Base-by-base conservation (phyloP, 1,139 yeast genomes). In the Hanseniaspora sp. region DNA sequence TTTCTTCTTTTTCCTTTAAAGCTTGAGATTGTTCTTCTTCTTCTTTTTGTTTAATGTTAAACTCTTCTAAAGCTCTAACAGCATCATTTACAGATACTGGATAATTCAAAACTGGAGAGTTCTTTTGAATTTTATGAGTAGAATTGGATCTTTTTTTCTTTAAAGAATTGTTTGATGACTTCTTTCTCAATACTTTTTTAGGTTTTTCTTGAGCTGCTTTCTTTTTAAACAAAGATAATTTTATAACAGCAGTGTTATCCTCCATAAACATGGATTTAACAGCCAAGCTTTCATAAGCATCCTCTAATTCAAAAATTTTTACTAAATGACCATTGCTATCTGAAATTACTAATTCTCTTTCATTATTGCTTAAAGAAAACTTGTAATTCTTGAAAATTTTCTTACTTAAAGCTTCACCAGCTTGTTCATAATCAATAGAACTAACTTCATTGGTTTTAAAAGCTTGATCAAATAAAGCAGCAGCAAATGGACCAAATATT, bases 281-380 rank as follows among this genome's bases (percentile, higher is more conserved):
- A 12, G 54, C 30, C 9, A 54, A 35, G 8, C 18, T 29, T 11
- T 45, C 52, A 29, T 49, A 54, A 23, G 46, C n/a, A 18, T 37
- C 46, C 30, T 45, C 47, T 15, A 54, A 42, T 35, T 54, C 52
- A 54, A 54, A 54, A 12, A 54, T 37, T 37, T 54, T 54, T 13
- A 49, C 48, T 11, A 54, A 7, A 7, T 37, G 30, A 15, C 53
- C 51, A 29, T 45, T 30, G n/a, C 37, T 41, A 15, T 54, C 42
- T 7, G 42, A 7, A 12, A 48, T 39, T 23, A 35, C 43, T n/a
- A 54, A 37, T 37, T 49, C 54, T 7, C 42, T 45, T 13, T 40
- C 53, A 23, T 42, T 41, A 23, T 23, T 23, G 15, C 40, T 54
- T 13, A 54, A 44, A 12, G 53, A 42, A 33, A 54, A 54, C 13